Percentiles rank a stretch among this genome's conserved stretches.
Evolutionary conservation across 768 basidiomycete species (phyloP).

Genomic region (Pleurotus eryngii): DNA sequence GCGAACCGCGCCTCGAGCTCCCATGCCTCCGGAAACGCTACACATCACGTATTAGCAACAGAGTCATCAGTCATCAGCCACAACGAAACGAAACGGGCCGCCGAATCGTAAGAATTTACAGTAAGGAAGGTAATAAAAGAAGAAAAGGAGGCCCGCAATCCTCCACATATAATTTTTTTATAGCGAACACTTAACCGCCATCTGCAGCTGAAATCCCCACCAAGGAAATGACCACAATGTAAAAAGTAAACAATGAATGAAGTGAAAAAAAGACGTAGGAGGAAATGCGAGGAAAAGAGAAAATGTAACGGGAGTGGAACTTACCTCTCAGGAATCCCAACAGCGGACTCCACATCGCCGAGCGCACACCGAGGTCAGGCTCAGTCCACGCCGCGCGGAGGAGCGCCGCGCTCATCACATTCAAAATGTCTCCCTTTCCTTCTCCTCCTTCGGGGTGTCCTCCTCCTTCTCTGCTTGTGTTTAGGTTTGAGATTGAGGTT

Average conservation of each 20-base stretch:
- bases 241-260: too few species aligned
- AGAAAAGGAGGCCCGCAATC: too few species aligned
- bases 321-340: slow-evolving; percentile 71
- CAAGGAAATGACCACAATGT: too few species aligned
- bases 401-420: slow-evolving; percentile 51
- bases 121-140: too few species aligned
- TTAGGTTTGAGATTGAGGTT: too few species aligned
- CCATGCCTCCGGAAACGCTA: slow-evolving; percentile 73
- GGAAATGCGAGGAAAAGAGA: not conserved
- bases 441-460: too few species aligned
- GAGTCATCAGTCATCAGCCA: not conserved
- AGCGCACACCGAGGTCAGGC: slow-evolving; percentile 64
- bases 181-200: too few species aligned
- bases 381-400: slow-evolving; percentile 73
- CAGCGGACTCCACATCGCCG: slow-evolving; percentile 66
- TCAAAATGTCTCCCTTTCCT: slow-evolving; percentile 22
- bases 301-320: slow-evolving; percentile 13
- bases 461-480: too few species aligned
- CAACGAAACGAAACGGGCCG: not conserved
- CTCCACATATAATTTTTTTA: too few species aligned
- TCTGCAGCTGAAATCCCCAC: too few species aligned
- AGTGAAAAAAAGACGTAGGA: too few species aligned
- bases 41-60: not conserved
- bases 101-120: not conserved
- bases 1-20: slow-evolving; percentile 31